Evolutionary conservation across 805 yeast species (phyloP).

Genomic region (Starmerella khaoyaiensis): DNA sequence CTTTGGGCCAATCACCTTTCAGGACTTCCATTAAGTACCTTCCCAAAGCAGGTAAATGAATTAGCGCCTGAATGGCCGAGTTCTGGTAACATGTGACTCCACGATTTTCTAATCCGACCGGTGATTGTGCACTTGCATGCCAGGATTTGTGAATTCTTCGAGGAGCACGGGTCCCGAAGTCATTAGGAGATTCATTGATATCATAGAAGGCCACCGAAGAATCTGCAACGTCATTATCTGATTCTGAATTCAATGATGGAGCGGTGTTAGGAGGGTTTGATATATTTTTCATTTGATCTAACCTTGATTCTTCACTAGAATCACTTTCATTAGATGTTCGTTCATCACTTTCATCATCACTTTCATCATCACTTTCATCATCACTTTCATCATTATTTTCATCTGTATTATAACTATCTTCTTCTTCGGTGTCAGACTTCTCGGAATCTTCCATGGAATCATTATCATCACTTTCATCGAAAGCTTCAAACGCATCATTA

Average conservation of each 20-base stretch:
- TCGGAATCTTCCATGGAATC: constrained; percentile 7
- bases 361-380: not conserved
- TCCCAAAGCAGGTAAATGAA: constrained; percentile 83
- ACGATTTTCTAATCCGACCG: constrained; percentile 68
- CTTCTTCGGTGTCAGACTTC: constrained; percentile 4
- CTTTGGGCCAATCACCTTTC: constrained; percentile 35
- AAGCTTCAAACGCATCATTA: too few species aligned
- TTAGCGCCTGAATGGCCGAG: constrained; percentile 80
- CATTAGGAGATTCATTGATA: constrained; percentile 44
- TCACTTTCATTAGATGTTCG: too few species aligned
- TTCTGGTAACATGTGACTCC: constrained; percentile 97
- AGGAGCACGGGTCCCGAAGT: constrained; percentile 51
- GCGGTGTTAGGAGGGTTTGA: too few species aligned
- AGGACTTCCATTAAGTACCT: constrained; percentile 64
- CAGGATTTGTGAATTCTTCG: constrained; percentile 57
- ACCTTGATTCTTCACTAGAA: too few species aligned
- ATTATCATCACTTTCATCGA: constrained; percentile 1
- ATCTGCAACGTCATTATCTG: too few species aligned
- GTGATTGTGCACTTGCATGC: constrained; percentile 33
- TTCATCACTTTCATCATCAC: constrained; percentile 3
- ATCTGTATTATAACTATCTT: not conserved
- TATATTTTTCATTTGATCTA: too few species aligned
- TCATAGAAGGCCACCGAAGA: constrained; percentile 33
- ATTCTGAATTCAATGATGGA: too few species aligned
- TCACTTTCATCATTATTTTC: constrained; percentile 1